Evolutionary conservation across 331 rosid genomes (phyloP), one percentile per base, ranked within the genome.

Genomic region (Stylosanthes scabra): DNA sequence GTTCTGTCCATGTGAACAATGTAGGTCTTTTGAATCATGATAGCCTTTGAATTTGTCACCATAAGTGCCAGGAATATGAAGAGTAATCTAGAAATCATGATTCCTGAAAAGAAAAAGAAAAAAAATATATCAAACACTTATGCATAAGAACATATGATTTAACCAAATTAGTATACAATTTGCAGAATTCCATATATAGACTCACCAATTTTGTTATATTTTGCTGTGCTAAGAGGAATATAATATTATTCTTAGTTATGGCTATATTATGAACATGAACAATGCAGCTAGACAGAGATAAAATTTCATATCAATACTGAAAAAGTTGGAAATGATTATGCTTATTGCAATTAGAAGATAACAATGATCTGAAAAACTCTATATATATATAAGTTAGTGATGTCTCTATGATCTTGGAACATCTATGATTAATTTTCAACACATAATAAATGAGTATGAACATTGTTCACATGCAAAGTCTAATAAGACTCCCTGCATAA

Each of bases 1-100:
- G 85, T 68, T 73, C 74, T 67, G 86, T 91, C 93, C 85, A 89
- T 85, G 79, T 91, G 91, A 28, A 91, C 74, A 64, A 91, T 87
- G 82, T 82, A 91, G 3, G 91, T 84, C 59, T 86, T 81, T 37
- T 80, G 75, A 49, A 66, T 79, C 70, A 31, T 5, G 1, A 68
- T 20, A 79, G 88, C 88, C 3, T 8, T 52, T 81, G 86, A 80
- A 68, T 75, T 84, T 79, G 78, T 56, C 62, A 79, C 77, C 83
- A 86, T 55, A 28, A 79, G 45, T 47, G 74, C 76, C 13, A 87
- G 13, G 47, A 87, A 20, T 57, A 91, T 15, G 63, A 78, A 29
- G 59, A 61, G 34, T 45, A 66, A 61, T 80, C 80, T 72, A 14
- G 67, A 64, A 11, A 75, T 31, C 91, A 91, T 89, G 78, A 57